phyloP scores from a whole-genome alignment of 1,284 basidiomycete species.

The Schizophyllum amplum region DNA sequence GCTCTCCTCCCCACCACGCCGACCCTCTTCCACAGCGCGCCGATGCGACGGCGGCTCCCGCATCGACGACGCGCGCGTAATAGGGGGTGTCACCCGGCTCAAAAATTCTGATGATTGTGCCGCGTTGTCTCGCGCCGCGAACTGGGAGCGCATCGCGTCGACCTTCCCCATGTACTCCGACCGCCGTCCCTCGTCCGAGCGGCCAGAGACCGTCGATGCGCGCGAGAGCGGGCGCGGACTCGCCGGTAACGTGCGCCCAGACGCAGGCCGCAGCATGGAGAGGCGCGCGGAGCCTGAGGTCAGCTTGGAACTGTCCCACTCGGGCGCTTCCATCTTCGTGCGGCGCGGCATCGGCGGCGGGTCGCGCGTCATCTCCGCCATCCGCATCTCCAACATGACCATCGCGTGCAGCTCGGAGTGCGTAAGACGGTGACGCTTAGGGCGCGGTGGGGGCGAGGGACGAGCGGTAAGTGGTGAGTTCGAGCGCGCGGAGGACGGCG shows the following conservation, averaged over 20 bases:
- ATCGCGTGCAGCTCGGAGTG: constrained; percentile 30
- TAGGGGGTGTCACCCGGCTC: neutral
- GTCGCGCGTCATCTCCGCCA: constrained; percentile 12
- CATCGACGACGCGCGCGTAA: neutral
- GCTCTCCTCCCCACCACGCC: neutral
- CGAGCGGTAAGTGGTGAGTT: no score
- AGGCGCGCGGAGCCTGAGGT: neutral
- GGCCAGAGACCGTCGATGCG: neutral
- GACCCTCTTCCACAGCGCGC: neutral
- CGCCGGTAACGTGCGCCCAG: neutral
- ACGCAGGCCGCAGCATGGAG: neutral
- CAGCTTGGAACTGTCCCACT: no score
- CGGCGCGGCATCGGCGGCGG: neutral
- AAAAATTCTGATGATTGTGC: neutral
- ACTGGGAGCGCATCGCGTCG: neutral
- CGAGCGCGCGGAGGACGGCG: no score
- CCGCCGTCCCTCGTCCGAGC: no score
- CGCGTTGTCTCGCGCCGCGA: neutral
- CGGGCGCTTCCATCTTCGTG: no score
- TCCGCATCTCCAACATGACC: constrained; percentile 25
- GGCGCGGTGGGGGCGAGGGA: neutral
- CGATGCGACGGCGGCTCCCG: neutral
- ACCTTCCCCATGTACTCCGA: neutral
- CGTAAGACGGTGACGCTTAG: constrained; percentile 21
- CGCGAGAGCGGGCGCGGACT: neutral